Evolutionary conservation across 768 basidiomycete genomes (phyloP).

Genomic region (Pulveroboletus sp.): DNA sequence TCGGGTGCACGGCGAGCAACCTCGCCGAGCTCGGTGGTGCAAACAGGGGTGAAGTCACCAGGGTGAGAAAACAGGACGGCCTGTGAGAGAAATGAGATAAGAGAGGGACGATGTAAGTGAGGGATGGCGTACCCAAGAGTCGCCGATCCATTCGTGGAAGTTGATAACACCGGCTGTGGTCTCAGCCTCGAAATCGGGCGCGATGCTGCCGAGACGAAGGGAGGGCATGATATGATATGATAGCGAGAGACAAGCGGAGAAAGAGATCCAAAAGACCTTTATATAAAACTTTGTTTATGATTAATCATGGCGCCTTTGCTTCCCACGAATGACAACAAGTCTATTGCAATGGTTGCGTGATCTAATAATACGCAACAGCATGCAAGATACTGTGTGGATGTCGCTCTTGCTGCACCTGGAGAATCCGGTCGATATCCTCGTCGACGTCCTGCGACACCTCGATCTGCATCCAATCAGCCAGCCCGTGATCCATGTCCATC

Average conservation of each 20-base stretch:
- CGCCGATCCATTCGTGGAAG: slow-evolving; percentile 90
- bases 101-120: neutral
- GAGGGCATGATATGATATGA: slow-evolving; percentile 33
- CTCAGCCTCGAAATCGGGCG: slow-evolving; percentile 88
- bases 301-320: slow-evolving; percentile 51
- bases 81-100: slow-evolving; percentile 34
- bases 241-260: neutral
- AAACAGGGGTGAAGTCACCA: slow-evolving; percentile 88
- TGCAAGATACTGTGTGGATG: slow-evolving; percentile 92
- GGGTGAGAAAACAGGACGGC: slow-evolving; percentile 92
- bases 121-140: slow-evolving; percentile 65
- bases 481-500: slow-evolving; percentile 1
- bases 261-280: slow-evolving; percentile 2
- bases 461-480: slow-evolving; percentile 50
- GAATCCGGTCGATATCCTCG: slow-evolving; percentile 81
- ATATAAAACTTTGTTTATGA: slow-evolving; percentile 12
- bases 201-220: slow-evolving; percentile 80
- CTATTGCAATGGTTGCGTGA: slow-evolving; percentile 21
- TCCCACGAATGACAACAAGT: slow-evolving; percentile 47
- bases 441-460: slow-evolving; percentile 84
- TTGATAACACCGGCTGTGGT: slow-evolving; percentile 85
- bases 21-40: slow-evolving; percentile 96
- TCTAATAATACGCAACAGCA: slow-evolving; percentile 84
- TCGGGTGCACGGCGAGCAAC: slow-evolving; percentile 84
- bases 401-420: slow-evolving; percentile 79